phyloP scores from a whole-genome alignment of 140 eudicot species.

The Erigeron philadelphicus region DNA sequence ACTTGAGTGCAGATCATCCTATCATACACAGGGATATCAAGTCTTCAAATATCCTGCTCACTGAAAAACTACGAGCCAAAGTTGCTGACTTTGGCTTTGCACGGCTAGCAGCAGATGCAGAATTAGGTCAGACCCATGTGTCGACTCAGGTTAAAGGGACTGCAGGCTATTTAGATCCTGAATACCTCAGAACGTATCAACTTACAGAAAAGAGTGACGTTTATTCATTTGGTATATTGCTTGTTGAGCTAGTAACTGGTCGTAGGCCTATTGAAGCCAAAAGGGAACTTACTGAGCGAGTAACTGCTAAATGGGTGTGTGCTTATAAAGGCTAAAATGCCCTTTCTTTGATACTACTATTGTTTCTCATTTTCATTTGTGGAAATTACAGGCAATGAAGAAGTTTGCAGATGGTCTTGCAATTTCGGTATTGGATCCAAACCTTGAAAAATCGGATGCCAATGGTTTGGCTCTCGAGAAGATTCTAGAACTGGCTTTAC shows the following conservation, averaged over 20 bases:
- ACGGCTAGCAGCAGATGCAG: constrained; percentile 32
- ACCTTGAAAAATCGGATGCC: constrained; percentile 51
- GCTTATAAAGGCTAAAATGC: background rate
- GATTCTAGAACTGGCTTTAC: constrained; percentile 66
- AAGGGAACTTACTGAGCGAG: constrained; percentile 55
- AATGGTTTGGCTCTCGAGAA: constrained; percentile 53
- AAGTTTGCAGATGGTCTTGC: constrained; percentile 60
- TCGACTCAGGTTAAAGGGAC: constrained; percentile 99
- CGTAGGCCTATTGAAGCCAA: constrained; percentile 84
- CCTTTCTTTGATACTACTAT: background rate
- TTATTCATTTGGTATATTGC: constrained; percentile 83
- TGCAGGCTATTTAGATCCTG: constrained; percentile 97
- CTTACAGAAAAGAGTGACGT: constrained; percentile 94
- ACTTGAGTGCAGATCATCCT: constrained; percentile 63
- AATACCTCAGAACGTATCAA: constrained; percentile 74
- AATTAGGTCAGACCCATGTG: constrained; percentile 68
- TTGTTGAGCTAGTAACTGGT: constrained; percentile 85
- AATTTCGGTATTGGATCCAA: constrained; percentile 57
- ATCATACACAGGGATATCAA: constrained; percentile 94
- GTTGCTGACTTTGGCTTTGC: constrained; percentile 98
- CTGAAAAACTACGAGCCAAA: constrained; percentile 60
- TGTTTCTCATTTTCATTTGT: constrained; percentile 2
- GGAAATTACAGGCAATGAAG: constrained; percentile 58
- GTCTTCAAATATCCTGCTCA: constrained; percentile 86
- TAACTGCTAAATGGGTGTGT: constrained; percentile 87